Evolutionary conservation across 1,139 yeast species (phyloP).

Genomic region (Yamadazyma triangularis): DNA sequence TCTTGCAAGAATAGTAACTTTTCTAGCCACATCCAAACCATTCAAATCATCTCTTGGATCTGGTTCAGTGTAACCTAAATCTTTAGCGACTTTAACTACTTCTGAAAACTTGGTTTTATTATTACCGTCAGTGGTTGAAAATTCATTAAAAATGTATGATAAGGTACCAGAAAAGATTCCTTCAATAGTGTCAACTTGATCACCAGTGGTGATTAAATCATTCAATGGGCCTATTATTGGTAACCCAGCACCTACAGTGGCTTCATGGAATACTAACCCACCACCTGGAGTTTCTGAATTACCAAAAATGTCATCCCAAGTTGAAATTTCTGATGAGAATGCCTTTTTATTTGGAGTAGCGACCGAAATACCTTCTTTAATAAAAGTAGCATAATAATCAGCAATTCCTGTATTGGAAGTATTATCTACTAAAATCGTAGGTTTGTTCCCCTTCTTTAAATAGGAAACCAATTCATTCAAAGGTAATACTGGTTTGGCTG

Average conservation of each 20-base stretch:
- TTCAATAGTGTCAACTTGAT: slow-evolving; percentile 82
- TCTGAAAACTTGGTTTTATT: slow-evolving; percentile 74
- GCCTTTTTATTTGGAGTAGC: slow-evolving; percentile 99
- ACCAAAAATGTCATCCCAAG: slow-evolving; percentile 74
- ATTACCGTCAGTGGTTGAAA: slow-evolving; percentile 63
- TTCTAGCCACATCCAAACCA: slow-evolving; percentile 97
- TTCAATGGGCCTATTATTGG: slow-evolving; percentile 87
- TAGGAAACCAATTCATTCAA: slow-evolving; percentile 56
- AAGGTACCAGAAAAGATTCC: slow-evolving; percentile 96
- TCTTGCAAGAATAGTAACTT: slow-evolving; percentile 93
- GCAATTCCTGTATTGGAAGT: slow-evolving; percentile 83
- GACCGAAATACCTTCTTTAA: slow-evolving; percentile 77
- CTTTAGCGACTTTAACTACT: slow-evolving; percentile 81
- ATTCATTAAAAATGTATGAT: slow-evolving; percentile 94
- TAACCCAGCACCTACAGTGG: slow-evolving; percentile 98
- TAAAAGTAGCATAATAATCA: slow-evolving; percentile 66
- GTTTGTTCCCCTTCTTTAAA: slow-evolving; percentile 62
- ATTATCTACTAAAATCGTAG: slow-evolving; percentile 87
- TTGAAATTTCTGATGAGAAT: slow-evolving; percentile 70
- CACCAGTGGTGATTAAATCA: slow-evolving; percentile 89
- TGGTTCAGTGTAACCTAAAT: slow-evolving; percentile 95
- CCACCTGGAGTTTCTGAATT: slow-evolving; percentile 48
- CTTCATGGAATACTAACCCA: slow-evolving; percentile 92
- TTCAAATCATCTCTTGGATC: slow-evolving; percentile 98
- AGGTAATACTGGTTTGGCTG: slow-evolving; percentile 46